phyloP scores from a whole-genome alignment of 1,284 basidiomycete genomes.

The Rhizoctonia solani region DNA sequence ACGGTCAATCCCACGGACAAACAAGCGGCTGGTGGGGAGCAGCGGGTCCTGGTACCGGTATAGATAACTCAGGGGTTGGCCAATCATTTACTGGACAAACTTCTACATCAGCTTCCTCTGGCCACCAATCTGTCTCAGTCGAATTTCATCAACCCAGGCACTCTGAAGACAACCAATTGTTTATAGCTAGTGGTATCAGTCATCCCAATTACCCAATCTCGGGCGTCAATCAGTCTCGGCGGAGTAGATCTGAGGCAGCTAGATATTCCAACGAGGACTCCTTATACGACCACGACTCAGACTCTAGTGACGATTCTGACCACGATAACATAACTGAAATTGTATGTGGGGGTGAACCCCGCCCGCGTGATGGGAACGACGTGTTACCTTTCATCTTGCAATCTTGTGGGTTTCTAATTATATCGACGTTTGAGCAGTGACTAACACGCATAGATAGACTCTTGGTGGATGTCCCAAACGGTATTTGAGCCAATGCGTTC shows the following conservation, averaged over 20 bases:
- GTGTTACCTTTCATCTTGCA: constrained; percentile 24
- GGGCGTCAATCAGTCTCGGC: neutral
- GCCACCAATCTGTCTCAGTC: neutral
- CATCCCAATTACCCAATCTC: constrained; percentile 1
- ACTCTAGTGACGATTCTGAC: constrained; percentile 24
- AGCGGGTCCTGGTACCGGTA: neutral
- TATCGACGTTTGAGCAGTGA: neutral
- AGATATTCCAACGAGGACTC: neutral
- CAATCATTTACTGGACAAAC: neutral
- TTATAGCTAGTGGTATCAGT: neutral
- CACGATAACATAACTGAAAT: constrained; percentile 13
- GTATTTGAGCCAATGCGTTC: constrained; percentile 21
- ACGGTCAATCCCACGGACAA: neutral
- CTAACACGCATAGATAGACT: neutral
- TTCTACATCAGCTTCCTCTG: neutral
- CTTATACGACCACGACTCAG: neutral
- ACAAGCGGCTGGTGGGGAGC: neutral
- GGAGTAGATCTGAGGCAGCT: neutral
- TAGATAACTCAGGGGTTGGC: neutral
- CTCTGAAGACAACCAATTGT: neutral
- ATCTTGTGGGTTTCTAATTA: constrained; percentile 6
- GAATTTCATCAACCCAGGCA: constrained; percentile 5
- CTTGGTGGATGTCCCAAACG: constrained; percentile 9
- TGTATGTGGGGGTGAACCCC: constrained; percentile 11
- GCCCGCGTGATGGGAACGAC: constrained; percentile 7